Evolutionary conservation across 805 yeast species (phyloP).

Genomic region (Nakazawaea wickerhamii): DNA sequence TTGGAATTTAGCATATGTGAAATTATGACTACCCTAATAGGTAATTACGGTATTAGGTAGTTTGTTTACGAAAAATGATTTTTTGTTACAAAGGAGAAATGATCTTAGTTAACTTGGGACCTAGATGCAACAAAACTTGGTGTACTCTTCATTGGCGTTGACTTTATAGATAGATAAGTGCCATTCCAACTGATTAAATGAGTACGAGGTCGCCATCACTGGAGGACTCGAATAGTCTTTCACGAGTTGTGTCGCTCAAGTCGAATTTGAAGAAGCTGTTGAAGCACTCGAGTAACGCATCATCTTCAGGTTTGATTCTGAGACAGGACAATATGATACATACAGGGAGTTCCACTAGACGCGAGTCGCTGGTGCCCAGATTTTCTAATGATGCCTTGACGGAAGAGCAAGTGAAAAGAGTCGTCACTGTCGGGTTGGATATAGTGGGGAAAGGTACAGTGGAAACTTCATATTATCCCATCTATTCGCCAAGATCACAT

Average conservation of each 20-base stretch:
- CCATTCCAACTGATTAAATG: neutral
- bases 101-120: no score
- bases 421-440: conserved; percentile 21
- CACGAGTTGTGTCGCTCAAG: neutral
- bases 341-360: neutral
- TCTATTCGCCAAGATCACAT: conserved; percentile 4
- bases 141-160: no score
- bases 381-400: neutral
- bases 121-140: no score
- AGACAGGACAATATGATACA: neutral
- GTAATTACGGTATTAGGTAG: neutral
- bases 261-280: conserved; percentile 5
- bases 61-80: neutral
- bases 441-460: conserved; percentile 25
- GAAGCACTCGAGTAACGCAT: neutral
- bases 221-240: neutral
- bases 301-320: neutral
- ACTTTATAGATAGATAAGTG: neutral
- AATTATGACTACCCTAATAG: neutral
- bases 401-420: conserved; percentile 11
- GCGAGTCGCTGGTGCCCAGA: neutral
- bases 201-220: neutral
- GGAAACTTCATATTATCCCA: conserved; percentile 3
- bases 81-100: no score
- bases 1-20: conserved; percentile 4